phyloP scores from a whole-genome alignment of 768 basidiomycete genomes.

The Strobilomyces echinocephalus region DNA sequence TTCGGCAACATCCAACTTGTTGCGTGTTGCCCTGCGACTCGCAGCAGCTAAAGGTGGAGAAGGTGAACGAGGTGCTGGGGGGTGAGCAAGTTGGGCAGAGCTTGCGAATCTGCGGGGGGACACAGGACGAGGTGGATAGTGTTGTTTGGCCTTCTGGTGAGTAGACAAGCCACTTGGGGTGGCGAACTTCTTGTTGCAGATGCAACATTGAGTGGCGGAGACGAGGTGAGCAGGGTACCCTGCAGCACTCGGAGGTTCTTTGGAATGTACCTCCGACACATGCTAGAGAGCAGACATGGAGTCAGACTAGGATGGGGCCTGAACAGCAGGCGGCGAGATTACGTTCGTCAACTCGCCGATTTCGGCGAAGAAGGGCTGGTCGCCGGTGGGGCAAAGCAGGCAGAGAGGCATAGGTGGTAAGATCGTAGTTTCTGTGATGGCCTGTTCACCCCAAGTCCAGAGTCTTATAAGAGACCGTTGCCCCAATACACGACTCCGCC shows the following conservation, averaged over 20 bases:
- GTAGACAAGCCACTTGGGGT: slow-evolving; percentile 12
- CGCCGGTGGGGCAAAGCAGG: slow-evolving; percentile 20
- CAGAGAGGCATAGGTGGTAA: slow-evolving; percentile 22
- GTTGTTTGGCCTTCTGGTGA: slow-evolving; percentile 24
- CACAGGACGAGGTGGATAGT: slow-evolving; percentile 10
- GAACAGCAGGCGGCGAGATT: not conserved
- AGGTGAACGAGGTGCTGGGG: slow-evolving; percentile 1
- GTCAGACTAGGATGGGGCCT: slow-evolving; percentile 5
- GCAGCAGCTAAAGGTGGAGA: not conserved
- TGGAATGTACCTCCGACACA: slow-evolving; percentile 17
- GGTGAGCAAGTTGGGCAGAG: not conserved
- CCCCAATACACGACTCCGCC: slow-evolving; percentile 31
- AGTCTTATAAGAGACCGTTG: slow-evolving; percentile 29
- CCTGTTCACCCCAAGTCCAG: slow-evolving; percentile 11
- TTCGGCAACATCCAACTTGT: not conserved
- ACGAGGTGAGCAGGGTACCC: not conserved
- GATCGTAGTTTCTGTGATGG: slow-evolving; percentile 15
- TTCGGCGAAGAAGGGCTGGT: slow-evolving; percentile 22
- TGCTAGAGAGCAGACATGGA: slow-evolving; percentile 13
- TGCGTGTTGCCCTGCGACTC: not conserved
- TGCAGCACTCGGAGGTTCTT: not conserved
- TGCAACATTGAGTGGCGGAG: slow-evolving; percentile 16
- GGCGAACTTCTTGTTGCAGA: slow-evolving; percentile 26
- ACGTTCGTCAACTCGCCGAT: slow-evolving; percentile 17
- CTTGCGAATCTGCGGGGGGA: slow-evolving; percentile 2